phyloP scores from a whole-genome alignment of 106 monocot species.

The Agapanthus africanus region DNA sequence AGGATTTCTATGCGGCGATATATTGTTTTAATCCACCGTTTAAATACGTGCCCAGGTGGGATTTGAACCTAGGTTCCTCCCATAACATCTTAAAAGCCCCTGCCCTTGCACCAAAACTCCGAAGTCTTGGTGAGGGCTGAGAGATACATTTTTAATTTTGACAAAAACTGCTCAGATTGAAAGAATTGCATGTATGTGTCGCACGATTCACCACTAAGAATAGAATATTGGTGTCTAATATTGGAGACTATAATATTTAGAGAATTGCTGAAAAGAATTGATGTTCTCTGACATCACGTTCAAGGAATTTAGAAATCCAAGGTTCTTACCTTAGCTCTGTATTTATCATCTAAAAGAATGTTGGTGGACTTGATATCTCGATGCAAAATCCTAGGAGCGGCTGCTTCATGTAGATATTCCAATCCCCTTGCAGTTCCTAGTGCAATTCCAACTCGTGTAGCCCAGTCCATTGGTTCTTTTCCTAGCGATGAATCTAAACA shows the following conservation, averaged over 20 bases:
- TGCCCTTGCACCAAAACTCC: too few relatives aligned
- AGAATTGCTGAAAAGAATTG: neutral
- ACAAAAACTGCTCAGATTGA: too few relatives aligned
- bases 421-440: conserved; percentile 80
- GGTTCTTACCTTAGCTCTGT: conserved; percentile 58
- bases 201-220: neutral
- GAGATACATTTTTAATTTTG: too few relatives aligned
- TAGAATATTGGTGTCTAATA: neutral
- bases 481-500: conserved; percentile 59
- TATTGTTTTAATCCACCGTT: too few relatives aligned
- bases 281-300: neutral
- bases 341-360: conserved; percentile 83
- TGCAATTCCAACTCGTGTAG: conserved; percentile 66
- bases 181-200: neutral
- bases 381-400: conserved; percentile 87
- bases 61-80: too few relatives aligned
- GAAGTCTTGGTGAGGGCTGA: too few relatives aligned
- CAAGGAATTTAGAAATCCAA: neutral
- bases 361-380: conserved; percentile 94
- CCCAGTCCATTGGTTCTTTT: conserved; percentile 59
- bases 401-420: conserved; percentile 96
- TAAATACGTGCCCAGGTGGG: too few relatives aligned
- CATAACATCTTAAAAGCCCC: too few relatives aligned
- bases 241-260: neutral
- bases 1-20: too few relatives aligned